These are phyloP conservation scores for Mortierella sp. DNA, from an alignment of 371 early-diverging fungal species.

Conservation along the genomic window DNA sequence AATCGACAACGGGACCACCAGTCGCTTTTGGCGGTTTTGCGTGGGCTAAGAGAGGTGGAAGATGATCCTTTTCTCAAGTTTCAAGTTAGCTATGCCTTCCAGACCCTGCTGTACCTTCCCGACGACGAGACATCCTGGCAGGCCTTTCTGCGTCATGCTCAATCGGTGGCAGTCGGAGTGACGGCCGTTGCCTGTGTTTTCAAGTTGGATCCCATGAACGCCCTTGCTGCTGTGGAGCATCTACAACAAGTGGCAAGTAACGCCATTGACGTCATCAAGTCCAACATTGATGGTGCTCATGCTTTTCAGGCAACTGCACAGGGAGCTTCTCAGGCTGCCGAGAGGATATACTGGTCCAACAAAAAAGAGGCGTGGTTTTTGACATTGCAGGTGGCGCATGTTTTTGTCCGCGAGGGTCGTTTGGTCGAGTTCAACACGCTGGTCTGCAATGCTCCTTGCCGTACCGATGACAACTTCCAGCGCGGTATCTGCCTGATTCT, in stretches of 20 bases:
- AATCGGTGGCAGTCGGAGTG: not conserved
- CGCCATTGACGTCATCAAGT: not conserved
- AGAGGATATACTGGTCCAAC: not conserved
- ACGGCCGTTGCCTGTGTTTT: not conserved
- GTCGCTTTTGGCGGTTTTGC: not conserved
- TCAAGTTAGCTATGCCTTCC: constrained; percentile 16
- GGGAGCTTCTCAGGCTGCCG: not conserved
- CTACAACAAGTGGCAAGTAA: not conserved
- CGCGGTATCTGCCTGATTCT: constrained; percentile 8
- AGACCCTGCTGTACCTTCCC: constrained; percentile 8
- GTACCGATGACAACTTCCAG: not conserved
- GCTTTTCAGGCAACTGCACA: not conserved
- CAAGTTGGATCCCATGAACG: constrained; percentile 6
- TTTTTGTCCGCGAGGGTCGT: not conserved
- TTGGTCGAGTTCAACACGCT: not conserved
- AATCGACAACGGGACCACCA: constrained; percentile 4
- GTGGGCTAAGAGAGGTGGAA: not conserved
- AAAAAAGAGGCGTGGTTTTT: constrained; percentile 1
- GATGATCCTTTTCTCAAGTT: constrained; percentile 6
- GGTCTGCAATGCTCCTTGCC: not conserved
- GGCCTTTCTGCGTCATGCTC: not conserved
- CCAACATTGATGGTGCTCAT: not conserved
- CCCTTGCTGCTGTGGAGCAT: not conserved
- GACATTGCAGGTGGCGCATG: not conserved
- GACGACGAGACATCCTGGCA: constrained; percentile 15